Percentiles rank a stretch among this genome's conserved stretches.
Conservation (phyloP, 108 stramenopile genomes). For the Cylindrotheca fusiformis region DNA sequence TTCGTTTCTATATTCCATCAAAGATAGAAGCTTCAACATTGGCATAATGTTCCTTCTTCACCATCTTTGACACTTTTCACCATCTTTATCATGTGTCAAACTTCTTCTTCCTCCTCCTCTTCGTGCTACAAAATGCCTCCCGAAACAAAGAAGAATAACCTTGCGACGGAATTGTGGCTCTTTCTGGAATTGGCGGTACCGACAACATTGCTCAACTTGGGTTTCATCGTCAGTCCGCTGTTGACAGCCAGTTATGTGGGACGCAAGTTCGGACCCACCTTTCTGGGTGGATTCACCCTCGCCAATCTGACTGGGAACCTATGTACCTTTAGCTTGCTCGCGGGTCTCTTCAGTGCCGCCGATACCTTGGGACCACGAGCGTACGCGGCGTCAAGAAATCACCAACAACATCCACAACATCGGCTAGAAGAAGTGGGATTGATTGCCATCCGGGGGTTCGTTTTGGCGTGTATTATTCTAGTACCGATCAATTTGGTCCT, state of each 20-base stretch:
- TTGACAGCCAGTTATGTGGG: slow-evolving; percentile 34
- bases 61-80: too few species aligned
- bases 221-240: background rate
- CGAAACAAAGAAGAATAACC: slow-evolving; percentile 10
- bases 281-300: slow-evolving; percentile 38
- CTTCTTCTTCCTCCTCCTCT: too few species aligned
- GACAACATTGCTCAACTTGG: background rate
- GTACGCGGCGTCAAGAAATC: slow-evolving; percentile 34
- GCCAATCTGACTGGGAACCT: slow-evolving; percentile 42
- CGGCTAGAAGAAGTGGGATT: slow-evolving; percentile 22
- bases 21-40: too few species aligned
- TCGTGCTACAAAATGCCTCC: too few species aligned
- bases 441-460: slow-evolving; percentile 43
- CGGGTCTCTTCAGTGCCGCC: slow-evolving; percentile 29
- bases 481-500: slow-evolving; percentile 31
- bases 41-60: too few species aligned
- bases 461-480: slow-evolving; percentile 17
- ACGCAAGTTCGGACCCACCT: slow-evolving; percentile 23
- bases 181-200: slow-evolving; percentile 4
- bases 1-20: too few species aligned
- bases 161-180: slow-evolving; percentile 4
- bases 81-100: too few species aligned
- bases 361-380: slow-evolving; percentile 53
- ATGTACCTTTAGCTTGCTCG: slow-evolving; percentile 15
- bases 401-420: slow-evolving; percentile 12